Evolutionary conservation across 192 early-diverging fungal species (phyloP).

Genomic region (Coemansia sp.): DNA sequence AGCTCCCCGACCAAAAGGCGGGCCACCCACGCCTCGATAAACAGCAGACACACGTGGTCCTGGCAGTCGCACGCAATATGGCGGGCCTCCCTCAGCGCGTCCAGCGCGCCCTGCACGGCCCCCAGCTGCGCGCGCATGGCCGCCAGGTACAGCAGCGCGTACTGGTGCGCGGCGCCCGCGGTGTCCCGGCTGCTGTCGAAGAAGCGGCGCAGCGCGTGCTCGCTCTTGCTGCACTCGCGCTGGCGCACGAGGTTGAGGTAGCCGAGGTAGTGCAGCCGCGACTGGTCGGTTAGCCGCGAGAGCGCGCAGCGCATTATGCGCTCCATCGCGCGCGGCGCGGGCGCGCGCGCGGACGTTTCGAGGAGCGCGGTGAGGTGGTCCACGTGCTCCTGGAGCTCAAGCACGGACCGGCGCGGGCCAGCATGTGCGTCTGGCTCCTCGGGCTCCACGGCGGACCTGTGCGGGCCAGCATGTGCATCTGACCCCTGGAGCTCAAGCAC

Average conservation of each 20-base stretch:
- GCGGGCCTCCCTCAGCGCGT: conserved; percentile 36
- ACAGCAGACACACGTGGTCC: conserved; percentile 34
- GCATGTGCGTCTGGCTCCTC: neutral
- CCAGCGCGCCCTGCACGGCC: conserved; percentile 14
- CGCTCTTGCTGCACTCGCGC: conserved; percentile 27
- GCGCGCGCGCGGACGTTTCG: conserved; percentile 14
- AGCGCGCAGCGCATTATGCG: conserved; percentile 10
- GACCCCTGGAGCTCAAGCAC: too few species aligned
- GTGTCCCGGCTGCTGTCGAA: conserved; percentile 46
- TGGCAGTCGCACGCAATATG: conserved; percentile 48
- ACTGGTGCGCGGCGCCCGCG: conserved; percentile 24
- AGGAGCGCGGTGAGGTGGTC: conserved; percentile 24
- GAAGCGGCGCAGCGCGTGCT: conserved; percentile 27
- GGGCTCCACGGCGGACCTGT: neutral
- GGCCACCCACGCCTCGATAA: conserved; percentile 27
- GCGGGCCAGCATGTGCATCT: neutral
- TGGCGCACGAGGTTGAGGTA: conserved; percentile 25
- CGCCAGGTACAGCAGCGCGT: conserved; percentile 38
- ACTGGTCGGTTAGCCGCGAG: conserved; percentile 11
- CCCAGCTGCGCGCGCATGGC: conserved; percentile 38
- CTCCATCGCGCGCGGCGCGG: too few species aligned
- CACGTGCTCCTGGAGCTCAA: conserved; percentile 28
- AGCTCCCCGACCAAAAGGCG: conserved; percentile 17
- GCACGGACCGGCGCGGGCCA: neutral
- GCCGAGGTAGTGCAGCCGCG: conserved; percentile 29